Evolutionary conservation across 176 grass and related monocot genomes (phyloP).

Genomic region (sorghum (Sorghum bicolor)): Sorghum_bicolor_NCBIv3 NC_012872.2:16635001-16635500

Average conservation of each 20-base stretch:
- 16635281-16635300: neutral
- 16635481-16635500: neutral
- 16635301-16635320: neutral
- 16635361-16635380: neutral
- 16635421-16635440: neutral
- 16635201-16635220: neutral
- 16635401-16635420: conserved; percentile 2
- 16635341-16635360: neutral
- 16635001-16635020: neutral
- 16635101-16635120: neutral
- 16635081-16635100: neutral
- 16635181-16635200: neutral
- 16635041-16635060: conserved; percentile 4
- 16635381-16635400: conserved; percentile 9
- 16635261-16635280: neutral
- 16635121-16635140: neutral
- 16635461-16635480: neutral
- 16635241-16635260: conserved; percentile 3
- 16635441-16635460: neutral
- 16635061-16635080: neutral
- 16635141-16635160: neutral
- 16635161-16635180: neutral
- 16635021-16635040: neutral
- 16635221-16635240: neutral
- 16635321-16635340: conserved; percentile 3